Conservation (phyloP, 2,329 filamentous ascomycete genomes). For the Thelonectria blattea region DNA sequence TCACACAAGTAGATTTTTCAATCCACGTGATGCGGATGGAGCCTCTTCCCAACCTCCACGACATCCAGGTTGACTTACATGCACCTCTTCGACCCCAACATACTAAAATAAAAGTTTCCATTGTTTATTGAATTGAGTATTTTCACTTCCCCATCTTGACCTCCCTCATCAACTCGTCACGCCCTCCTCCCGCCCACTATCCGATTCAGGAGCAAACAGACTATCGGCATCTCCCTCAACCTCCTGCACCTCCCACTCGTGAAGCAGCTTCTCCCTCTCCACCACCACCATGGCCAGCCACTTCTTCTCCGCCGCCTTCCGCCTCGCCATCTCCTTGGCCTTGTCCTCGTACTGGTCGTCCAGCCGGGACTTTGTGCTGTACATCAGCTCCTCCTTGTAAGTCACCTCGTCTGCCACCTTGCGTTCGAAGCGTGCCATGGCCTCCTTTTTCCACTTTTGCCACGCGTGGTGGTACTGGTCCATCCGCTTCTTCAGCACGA, state of each 20-base stretch:
- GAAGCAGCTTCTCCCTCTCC: slow-evolving; percentile 52
- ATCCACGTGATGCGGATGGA: background rate
- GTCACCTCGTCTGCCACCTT: slow-evolving; percentile 48
- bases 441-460: slow-evolving; percentile 48
- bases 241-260: slow-evolving; percentile 50
- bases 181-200: slow-evolving; percentile 15
- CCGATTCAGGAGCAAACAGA: slow-evolving; percentile 36
- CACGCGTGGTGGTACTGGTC: slow-evolving; percentile 49
- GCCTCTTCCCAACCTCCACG: background rate
- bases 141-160: background rate
- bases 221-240: slow-evolving; percentile 49
- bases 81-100: background rate
- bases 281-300: slow-evolving; percentile 55
- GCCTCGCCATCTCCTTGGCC: slow-evolving; percentile 41
- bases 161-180: background rate
- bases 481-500: slow-evolving; percentile 47
- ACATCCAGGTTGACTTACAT: background rate
- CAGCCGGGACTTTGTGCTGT: slow-evolving; percentile 44
- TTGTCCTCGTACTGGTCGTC: slow-evolving; percentile 39
- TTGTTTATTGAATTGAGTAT: background rate
- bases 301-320: slow-evolving; percentile 50
- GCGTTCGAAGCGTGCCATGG: slow-evolving; percentile 46
- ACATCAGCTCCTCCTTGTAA: slow-evolving; percentile 51
- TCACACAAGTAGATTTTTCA: background rate
- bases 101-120: background rate